Evolutionary conservation across 257 asterid species (phyloP).

Genomic region (Solanum pennellii): DNA sequence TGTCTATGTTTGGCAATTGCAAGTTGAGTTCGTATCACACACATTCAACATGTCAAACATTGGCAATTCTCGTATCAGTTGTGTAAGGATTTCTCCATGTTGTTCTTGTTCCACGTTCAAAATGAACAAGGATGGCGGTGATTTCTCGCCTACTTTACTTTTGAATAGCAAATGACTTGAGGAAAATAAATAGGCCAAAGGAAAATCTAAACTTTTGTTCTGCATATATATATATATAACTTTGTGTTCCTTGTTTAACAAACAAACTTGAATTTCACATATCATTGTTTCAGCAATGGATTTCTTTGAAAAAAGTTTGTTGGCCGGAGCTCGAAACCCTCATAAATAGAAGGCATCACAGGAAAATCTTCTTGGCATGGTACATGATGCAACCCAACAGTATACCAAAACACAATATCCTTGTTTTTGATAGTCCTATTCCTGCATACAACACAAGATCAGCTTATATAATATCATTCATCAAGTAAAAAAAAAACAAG

Average conservation of each 20-base stretch:
- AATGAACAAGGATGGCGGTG: background rate
- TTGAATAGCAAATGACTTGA: background rate
- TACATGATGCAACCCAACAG: constrained; percentile 60
- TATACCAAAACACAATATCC: constrained; percentile 72
- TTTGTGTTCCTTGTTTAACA: background rate
- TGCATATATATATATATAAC: background rate
- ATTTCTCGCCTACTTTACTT: background rate
- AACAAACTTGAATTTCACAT: background rate
- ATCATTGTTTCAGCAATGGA: constrained; percentile 26
- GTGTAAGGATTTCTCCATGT: background rate
- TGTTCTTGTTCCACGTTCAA: background rate
- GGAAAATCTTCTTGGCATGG: constrained; percentile 75
- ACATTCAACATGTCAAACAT: background rate
- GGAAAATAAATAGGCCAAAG: background rate
- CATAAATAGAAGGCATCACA: constrained; percentile 45
- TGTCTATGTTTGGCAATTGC: background rate
- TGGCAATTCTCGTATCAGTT: background rate
- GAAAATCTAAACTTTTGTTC: background rate
- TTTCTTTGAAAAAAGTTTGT: constrained; percentile 51
- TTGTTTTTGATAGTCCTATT: constrained; percentile 32
- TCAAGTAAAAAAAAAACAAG: background rate
- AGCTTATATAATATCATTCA: background rate
- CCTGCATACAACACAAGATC: constrained; percentile 23
- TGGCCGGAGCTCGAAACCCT: constrained; percentile 59
- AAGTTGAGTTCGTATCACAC: background rate